Percentiles rank a stretch among this genome's conserved stretches.
phyloP scores from a whole-genome alignment of 441 rosid genomes.

The Erodium texanum region DNA sequence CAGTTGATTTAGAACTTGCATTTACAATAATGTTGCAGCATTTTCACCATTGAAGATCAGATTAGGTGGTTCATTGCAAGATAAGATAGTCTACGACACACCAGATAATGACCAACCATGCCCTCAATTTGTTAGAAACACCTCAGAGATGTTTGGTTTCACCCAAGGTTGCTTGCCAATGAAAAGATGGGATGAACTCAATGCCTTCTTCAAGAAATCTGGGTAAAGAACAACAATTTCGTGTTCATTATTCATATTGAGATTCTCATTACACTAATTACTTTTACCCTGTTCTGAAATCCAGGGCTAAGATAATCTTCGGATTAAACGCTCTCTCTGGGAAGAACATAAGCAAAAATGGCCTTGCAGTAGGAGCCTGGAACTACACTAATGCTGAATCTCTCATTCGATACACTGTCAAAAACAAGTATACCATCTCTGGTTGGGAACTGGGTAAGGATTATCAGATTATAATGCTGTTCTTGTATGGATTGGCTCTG shows the following conservation, averaged over 20 bases:
- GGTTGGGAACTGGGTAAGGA: slow-evolving; percentile 78
- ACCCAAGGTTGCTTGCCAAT: slow-evolving; percentile 68
- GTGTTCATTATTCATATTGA: slow-evolving; percentile 9
- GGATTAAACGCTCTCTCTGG: slow-evolving; percentile 82
- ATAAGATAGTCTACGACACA: slow-evolving; percentile 60
- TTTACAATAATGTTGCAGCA: slow-evolving; percentile 34
- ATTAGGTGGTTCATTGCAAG: slow-evolving; percentile 90
- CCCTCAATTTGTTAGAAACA: slow-evolving; percentile 43
- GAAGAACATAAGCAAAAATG: slow-evolving; percentile 31
- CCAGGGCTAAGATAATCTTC: slow-evolving; percentile 70
- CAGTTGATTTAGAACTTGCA: neutral
- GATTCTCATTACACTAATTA: neutral
- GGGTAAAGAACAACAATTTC: slow-evolving; percentile 36
- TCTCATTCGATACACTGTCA: slow-evolving; percentile 49
- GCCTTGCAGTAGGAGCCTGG: slow-evolving; percentile 73
- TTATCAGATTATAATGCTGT: no score
- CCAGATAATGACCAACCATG: slow-evolving; percentile 48
- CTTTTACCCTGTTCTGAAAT: neutral
- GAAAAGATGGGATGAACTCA: slow-evolving; percentile 83
- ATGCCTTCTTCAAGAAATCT: slow-evolving; percentile 55
- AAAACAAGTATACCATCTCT: slow-evolving; percentile 47
- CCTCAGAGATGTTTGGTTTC: slow-evolving; percentile 63
- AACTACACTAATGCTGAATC: slow-evolving; percentile 69
- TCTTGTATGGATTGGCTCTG: neutral
- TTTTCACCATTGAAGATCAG: slow-evolving; percentile 88